Percentiles rank a stretch among this genome's conserved stretches.
Evolutionary conservation across 306 rosid genomes (phyloP).

Genomic region (Cucurbita maxima): DNA sequence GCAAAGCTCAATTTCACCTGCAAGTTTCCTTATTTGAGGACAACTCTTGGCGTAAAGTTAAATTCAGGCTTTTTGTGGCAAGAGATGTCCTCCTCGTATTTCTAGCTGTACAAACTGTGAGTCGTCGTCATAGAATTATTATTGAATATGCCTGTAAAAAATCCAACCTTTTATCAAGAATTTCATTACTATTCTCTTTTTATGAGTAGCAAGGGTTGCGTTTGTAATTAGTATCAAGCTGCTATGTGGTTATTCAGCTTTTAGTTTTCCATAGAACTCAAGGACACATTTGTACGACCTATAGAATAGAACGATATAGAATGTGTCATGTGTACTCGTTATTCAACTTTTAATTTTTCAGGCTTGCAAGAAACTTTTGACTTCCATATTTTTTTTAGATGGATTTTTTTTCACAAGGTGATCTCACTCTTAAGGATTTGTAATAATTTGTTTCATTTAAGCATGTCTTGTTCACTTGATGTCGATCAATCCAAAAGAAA

Average conservation of each 20-base stretch:
- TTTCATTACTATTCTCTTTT: neutral
- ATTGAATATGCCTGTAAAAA: neutral
- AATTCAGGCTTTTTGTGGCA: constrained; percentile 85
- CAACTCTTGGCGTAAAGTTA: constrained; percentile 72
- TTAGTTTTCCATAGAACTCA: neutral
- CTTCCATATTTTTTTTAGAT: neutral
- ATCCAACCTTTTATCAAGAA: neutral
- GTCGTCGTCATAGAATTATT: constrained; percentile 14
- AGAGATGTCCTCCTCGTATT: constrained; percentile 97
- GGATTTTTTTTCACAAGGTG: neutral
- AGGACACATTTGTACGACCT: neutral
- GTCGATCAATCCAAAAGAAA: neutral
- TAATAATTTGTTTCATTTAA: neutral
- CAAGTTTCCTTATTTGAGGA: constrained; percentile 69
- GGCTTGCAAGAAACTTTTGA: neutral
- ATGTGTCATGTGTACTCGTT: neutral
- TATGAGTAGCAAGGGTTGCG: no score
- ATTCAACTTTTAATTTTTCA: neutral
- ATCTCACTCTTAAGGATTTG: neutral
- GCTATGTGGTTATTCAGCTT: neutral
- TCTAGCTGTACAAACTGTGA: constrained; percentile 91
- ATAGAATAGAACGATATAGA: neutral
- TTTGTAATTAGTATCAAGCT: neutral
- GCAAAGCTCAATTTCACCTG: constrained; percentile 96
- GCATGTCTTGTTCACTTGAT: neutral